Evolutionary conservation across 805 yeast genomes (phyloP).

Genomic region (Metschnikowia matae): DNA sequence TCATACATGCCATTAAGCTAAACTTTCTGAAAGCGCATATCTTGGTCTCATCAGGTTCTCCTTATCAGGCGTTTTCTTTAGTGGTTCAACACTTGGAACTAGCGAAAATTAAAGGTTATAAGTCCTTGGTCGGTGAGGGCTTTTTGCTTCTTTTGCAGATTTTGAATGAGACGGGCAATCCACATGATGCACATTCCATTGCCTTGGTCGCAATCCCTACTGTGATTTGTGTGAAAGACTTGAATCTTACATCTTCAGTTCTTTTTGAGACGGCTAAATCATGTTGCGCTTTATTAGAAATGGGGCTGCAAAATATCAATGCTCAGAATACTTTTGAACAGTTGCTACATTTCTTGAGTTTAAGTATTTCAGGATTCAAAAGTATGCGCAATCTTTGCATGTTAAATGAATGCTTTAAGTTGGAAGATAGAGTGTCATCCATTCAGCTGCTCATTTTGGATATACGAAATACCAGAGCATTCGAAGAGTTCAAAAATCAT

Average conservation of each 20-base stretch:
- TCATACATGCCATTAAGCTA: conserved; percentile 43
- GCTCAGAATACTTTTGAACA: conserved; percentile 23
- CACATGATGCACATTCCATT: conserved; percentile 42
- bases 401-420: conserved; percentile 36
- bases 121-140: conserved; percentile 44
- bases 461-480: conserved; percentile 7
- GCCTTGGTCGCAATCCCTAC: conserved; percentile 42
- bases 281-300: conserved; percentile 18
- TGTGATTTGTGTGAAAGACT: conserved; percentile 37
- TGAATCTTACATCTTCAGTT: conserved; percentile 34
- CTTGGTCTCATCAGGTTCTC: conserved; percentile 39
- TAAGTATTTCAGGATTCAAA: conserved; percentile 44
- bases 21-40: conserved; percentile 46
- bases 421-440: conserved; percentile 26
- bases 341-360: conserved; percentile 36
- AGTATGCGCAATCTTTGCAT: conserved; percentile 33
- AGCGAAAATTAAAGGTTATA: conserved; percentile 45
- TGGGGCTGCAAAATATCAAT: background rate
- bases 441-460: conserved; percentile 6
- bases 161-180: conserved; percentile 38
- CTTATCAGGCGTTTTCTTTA: conserved; percentile 48
- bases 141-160: conserved; percentile 43
- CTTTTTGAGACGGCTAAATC: conserved; percentile 30
- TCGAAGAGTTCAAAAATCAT: conserved; percentile 12
- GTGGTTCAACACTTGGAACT: conserved; percentile 47